Conservation (phyloP, 208 protist genomes). For the Leishmania martiniquensis region DNA sequence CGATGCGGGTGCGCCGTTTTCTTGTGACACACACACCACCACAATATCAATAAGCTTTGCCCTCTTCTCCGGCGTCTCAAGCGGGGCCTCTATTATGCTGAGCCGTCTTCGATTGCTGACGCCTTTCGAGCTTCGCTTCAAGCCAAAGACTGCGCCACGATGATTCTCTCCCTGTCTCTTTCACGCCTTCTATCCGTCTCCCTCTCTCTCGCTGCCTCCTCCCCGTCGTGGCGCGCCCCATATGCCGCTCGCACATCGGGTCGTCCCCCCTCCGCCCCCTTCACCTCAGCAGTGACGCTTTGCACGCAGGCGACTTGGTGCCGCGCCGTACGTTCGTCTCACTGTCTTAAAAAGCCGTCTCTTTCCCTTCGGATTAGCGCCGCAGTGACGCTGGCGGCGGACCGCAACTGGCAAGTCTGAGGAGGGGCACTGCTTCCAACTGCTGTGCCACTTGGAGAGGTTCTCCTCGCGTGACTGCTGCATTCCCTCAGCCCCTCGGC, state of each 20-base stretch:
- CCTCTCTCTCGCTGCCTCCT: background rate
- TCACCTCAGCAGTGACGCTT: background rate
- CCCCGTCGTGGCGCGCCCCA: too few species aligned
- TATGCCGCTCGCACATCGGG: background rate
- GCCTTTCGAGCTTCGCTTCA: background rate
- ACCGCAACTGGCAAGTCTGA: background rate
- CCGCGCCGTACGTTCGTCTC: background rate
- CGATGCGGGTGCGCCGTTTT: too few species aligned
- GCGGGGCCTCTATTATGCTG: background rate
- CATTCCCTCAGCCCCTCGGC: too few species aligned
- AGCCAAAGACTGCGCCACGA: background rate
- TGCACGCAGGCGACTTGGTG: too few species aligned
- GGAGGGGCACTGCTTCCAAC: background rate
- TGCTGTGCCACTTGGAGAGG: background rate
- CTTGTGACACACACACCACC: too few species aligned
- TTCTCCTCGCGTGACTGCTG: background rate
- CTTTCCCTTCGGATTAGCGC: background rate
- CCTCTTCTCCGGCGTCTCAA: background rate
- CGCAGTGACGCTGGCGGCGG: background rate
- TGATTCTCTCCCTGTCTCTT: background rate
- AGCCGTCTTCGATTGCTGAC: background rate
- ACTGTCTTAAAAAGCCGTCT: background rate
- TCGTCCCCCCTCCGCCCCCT: too few species aligned
- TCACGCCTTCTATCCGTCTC: background rate
- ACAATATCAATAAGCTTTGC: too few species aligned